These are phyloP conservation scores for Henckelia pumila DNA, from an alignment of 257 asterid genomes.

Conservation along the genomic window DNA sequence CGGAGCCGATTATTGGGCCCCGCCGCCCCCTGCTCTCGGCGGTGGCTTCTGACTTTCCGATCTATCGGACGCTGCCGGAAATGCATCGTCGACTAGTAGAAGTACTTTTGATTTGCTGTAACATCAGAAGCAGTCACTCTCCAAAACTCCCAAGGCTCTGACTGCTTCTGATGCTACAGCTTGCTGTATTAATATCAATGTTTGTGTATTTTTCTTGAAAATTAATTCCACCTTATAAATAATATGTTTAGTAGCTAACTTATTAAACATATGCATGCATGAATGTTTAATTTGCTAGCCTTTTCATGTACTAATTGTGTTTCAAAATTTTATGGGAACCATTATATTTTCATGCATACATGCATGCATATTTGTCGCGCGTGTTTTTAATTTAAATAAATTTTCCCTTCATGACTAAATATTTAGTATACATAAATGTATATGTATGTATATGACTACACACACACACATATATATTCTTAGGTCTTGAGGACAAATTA, in stretches of 20 bases:
- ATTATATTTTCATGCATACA: conserved; percentile 19
- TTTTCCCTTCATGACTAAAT: not conserved
- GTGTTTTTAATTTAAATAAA: not conserved
- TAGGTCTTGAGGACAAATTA: too few relatives aligned
- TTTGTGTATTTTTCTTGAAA: conserved; percentile 2
- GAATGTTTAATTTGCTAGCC: not conserved
- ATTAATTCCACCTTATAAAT: conserved; percentile 3
- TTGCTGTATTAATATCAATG: conserved; percentile 13
- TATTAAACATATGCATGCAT: not conserved
- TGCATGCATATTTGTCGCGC: conserved; percentile 15
- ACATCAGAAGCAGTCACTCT: conserved; percentile 52
- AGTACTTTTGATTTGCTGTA: conserved; percentile 12
- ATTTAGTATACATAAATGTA: too few relatives aligned
- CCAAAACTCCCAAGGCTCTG: conserved; percentile 20
- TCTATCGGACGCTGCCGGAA: not conserved
- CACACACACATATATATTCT: too few relatives aligned
- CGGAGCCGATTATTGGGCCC: conserved; percentile 61
- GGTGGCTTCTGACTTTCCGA: conserved; percentile 34
- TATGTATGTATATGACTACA: too few relatives aligned
- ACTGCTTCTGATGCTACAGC: conserved; percentile 51
- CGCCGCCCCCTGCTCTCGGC: conserved; percentile 43
- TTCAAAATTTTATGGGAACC: conserved; percentile 5
- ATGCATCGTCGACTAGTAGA: not conserved
- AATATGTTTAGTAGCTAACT: not conserved
- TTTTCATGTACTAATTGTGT: not conserved